Percentiles rank a stretch among this genome's conserved stretches.
Conservation (phyloP, 768 basidiomycete species). For the Sarcomyxa edulis region DNA sequence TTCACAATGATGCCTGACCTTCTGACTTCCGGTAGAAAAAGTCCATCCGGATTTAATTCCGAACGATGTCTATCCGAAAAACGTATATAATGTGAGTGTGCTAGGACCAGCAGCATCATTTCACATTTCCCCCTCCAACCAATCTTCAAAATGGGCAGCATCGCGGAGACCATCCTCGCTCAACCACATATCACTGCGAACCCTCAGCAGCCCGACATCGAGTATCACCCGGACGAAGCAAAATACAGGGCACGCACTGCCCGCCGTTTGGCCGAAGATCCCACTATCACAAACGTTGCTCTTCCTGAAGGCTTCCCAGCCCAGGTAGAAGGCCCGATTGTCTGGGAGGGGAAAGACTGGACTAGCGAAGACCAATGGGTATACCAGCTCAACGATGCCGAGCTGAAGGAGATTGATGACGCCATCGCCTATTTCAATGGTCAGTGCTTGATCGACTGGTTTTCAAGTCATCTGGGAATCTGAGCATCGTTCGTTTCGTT, state of each 20-base stretch:
- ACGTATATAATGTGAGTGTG: too few relatives aligned
- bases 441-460: too few relatives aligned
- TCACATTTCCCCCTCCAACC: too few relatives aligned
- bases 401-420: conserved; percentile 33
- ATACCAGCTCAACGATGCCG: conserved; percentile 24
- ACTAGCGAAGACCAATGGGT: conserved; percentile 38
- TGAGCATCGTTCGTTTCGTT: neutral
- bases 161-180: conserved; percentile 1
- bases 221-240: conserved; percentile 35
- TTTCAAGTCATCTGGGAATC: neutral
- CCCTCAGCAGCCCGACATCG: conserved; percentile 32
- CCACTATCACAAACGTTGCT: conserved; percentile 24
- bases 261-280: conserved; percentile 31
- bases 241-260: conserved; percentile 33
- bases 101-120: too few relatives aligned
- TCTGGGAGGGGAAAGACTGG: conserved; percentile 44
- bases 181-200: conserved; percentile 5
- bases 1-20: too few relatives aligned
- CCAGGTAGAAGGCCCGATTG: conserved; percentile 30
- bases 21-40: too few relatives aligned
- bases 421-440: conserved; percentile 35
- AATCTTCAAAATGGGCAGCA: too few relatives aligned
- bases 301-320: conserved; percentile 33
- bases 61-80: too few relatives aligned
- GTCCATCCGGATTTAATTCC: too few relatives aligned